Percentiles rank a stretch among this genome's conserved stretches.
phyloP scores from a whole-genome alignment of 805 yeast genomes.

The Yarrowia bubula region DNA sequence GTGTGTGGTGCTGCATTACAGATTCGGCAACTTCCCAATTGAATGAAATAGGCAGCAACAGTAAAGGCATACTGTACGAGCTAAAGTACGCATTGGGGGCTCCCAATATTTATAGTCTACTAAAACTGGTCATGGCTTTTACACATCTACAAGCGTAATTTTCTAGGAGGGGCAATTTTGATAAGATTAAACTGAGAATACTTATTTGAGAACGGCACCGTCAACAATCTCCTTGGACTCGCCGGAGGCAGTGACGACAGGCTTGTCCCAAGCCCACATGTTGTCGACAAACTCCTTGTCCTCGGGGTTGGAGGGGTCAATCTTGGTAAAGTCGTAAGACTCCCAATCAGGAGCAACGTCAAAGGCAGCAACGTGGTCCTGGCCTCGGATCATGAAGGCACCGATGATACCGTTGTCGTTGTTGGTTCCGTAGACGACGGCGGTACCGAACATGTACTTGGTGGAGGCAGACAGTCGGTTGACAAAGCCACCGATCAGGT shows the following conservation, averaged over 20 bases:
- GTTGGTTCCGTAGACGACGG: conserved; percentile 98
- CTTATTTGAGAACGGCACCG: conserved; percentile 94
- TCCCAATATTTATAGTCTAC: too few species aligned
- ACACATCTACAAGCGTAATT: too few species aligned
- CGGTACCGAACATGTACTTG: conserved; percentile 89
- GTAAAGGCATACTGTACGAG: too few species aligned
- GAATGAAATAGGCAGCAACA: too few species aligned
- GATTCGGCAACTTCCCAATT: too few species aligned
- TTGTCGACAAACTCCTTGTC: conserved; percentile 78
- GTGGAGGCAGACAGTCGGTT: conserved; percentile 88
- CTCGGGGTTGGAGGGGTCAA: conserved; percentile 75
- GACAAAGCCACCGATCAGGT: conserved; percentile 97
- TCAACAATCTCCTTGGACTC: conserved; percentile 85
- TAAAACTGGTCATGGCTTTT: too few species aligned
- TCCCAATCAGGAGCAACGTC: conserved; percentile 99
- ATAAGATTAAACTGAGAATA: not conserved
- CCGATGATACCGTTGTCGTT: conserved; percentile 97
- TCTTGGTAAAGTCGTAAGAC: conserved; percentile 77
- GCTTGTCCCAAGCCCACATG: conserved; percentile 99
- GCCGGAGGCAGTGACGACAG: conserved; percentile 62
- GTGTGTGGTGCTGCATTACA: too few species aligned
- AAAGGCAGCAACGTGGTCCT: conserved; percentile 85
- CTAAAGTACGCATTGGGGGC: too few species aligned
- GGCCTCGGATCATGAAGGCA: conserved; percentile 93
- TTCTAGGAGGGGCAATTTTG: not conserved